Base-by-base conservation (phyloP, 805 yeast species). In the Zygoascus bituminiphila region DNA sequence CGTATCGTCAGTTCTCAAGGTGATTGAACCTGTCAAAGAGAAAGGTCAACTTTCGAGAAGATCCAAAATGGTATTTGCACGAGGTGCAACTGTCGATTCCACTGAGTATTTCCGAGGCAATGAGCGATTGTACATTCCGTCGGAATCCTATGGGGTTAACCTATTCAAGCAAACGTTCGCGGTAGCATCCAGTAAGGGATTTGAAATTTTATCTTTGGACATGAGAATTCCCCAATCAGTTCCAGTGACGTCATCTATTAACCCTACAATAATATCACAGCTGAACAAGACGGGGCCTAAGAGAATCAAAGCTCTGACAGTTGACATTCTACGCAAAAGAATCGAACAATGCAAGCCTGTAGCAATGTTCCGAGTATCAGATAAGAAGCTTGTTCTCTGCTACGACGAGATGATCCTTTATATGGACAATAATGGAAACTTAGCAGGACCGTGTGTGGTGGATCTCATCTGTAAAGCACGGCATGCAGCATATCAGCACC, bases 391-490 rank as follows among this genome's bases (percentile, higher is more conserved):
- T 46, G 63, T 84, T 12, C 62, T 84, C 42, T 82, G 84, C 33
- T 87, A 84, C 66, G 84, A 76, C 48, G 80, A 79, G 46, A 80
- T 82, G 56, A 88, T 86, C 3, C 68, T 86, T 2, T 80, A 80
- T 50, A 74, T 81, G 50, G 79, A 82, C 59, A 73, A 75, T 43
- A 69, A 72, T 37, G 73, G 73, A 12, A 50, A 48, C 12, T 47
- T 62, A n/a, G 51, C 65, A n/a, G 63, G 77, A 19, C 65, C 63
- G 31, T 62, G 72, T 6, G 60, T 70, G 35, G 62, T 79, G 2
- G 63, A 67, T 50, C 77, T 76, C 54, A 54, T 60, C 60, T 58
- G 66, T 45, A 51, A 51, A 33, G 62, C 67, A 20, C 43, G 44
- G 17, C 51, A 57, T 1, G 74, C 71, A 5, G 66, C 72, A 2